phyloP scores from a whole-genome alignment of 176 grass and related monocot genomes.

The Lolium rigidum region DNA sequence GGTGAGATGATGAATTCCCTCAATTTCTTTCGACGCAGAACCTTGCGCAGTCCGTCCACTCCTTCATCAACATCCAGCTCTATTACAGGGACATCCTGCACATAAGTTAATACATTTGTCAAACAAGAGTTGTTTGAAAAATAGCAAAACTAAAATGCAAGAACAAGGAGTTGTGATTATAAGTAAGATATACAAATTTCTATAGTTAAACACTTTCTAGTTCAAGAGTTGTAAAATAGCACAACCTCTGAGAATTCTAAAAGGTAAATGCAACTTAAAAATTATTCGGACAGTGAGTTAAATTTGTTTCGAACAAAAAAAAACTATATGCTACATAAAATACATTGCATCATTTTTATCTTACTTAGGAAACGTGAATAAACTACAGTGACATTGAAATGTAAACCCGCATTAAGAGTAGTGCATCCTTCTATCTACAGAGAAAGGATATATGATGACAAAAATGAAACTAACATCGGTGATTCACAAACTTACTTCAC shows the following conservation, averaged over 20 bases:
- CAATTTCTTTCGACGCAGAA: no score
- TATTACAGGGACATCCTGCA: no score
- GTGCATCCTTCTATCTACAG: background rate
- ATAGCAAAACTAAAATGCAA: no score
- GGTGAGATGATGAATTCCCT: no score
- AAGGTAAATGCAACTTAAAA: conserved; percentile 17
- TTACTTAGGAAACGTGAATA: conserved; percentile 3
- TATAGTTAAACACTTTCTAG: background rate
- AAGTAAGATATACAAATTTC: no score
- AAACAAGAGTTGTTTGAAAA: no score
- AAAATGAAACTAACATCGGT: background rate
- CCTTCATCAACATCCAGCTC: no score
- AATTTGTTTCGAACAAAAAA: conserved; percentile 1
- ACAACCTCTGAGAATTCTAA: conserved; percentile 19
- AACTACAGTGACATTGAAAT: background rate
- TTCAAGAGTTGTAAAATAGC: background rate
- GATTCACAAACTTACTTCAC: background rate
- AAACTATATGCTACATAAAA: background rate
- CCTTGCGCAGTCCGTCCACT: no score
- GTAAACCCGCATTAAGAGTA: background rate
- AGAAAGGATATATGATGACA: background rate
- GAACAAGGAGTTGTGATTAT: no score
- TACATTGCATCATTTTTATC: background rate
- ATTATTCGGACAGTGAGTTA: background rate
- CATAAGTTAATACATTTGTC: no score